A percentile compares a stretch with the other conserved stretches of the same genome.
Conservation (phyloP, 345 rosid genomes). For the Clarkia xantiana region DNA sequence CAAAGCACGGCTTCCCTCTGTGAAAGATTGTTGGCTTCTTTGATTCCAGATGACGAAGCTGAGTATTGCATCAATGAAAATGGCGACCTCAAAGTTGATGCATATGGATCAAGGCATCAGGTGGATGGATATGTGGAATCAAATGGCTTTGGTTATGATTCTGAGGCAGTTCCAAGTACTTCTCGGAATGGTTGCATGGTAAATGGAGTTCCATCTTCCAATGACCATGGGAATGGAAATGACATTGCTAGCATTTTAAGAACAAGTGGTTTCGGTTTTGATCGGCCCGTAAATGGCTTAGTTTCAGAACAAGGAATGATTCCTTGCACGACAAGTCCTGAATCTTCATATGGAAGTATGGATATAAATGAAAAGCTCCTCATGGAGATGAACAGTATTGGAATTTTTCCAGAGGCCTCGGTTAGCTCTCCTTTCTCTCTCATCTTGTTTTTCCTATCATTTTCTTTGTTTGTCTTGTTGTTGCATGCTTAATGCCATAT, state of each 20-base stretch:
- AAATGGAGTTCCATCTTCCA: constrained; percentile 32
- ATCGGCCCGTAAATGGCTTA: constrained; percentile 28
- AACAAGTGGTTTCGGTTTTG: constrained; percentile 22
- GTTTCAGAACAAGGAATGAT: constrained; percentile 26
- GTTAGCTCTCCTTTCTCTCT: constrained; percentile 27
- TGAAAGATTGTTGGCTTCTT: constrained; percentile 72
- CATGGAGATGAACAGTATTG: constrained; percentile 73
- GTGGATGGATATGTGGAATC: constrained; percentile 47
- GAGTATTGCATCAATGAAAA: constrained; percentile 17
- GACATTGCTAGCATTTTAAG: constrained; percentile 21
- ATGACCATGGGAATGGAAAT: constrained; percentile 42
- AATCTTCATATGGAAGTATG: constrained; percentile 46
- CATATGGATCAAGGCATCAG: constrained; percentile 38
- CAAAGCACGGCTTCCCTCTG: constrained; percentile 38
- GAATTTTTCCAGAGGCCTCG: constrained; percentile 61
- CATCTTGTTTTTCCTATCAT: background rate
- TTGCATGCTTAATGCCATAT: background rate
- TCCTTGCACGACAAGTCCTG: constrained; percentile 28
- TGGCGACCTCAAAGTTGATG: constrained; percentile 38
- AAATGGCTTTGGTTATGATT: constrained; percentile 29
- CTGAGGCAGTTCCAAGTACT: constrained; percentile 25
- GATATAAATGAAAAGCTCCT: constrained; percentile 50
- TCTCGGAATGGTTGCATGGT: constrained; percentile 35
- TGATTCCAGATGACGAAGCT: constrained; percentile 60
- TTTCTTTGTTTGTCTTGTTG: constrained; percentile 5